Percentiles rank a stretch among this genome's conserved stretches.
These are phyloP conservation scores for Allomyces macrogynus DNA, from an alignment of 192 early-diverging fungal species.

Conservation along the genomic window DNA sequence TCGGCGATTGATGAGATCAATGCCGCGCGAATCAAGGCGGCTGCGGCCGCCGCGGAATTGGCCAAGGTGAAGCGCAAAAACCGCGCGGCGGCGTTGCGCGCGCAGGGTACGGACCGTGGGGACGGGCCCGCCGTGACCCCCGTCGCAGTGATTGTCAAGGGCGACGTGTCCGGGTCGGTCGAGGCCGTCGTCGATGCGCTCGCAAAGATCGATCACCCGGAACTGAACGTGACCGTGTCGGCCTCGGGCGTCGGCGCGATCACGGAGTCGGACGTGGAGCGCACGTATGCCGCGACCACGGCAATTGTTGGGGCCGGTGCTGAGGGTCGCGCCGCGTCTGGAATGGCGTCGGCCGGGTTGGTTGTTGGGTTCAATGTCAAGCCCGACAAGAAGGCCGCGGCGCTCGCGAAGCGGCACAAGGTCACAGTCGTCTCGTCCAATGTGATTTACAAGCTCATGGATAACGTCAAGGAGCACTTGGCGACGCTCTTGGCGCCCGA, in stretches of 20 bases:
- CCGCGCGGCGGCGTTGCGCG: background rate
- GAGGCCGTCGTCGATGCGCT: constrained; percentile 69
- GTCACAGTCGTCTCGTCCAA: constrained; percentile 51
- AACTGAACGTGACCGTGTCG: constrained; percentile 53
- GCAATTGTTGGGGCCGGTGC: background rate
- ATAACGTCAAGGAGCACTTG: constrained; percentile 64
- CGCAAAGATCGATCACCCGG: constrained; percentile 50
- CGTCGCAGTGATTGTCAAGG: constrained; percentile 22
- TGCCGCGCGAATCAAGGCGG: constrained; percentile 27
- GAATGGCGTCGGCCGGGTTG: background rate
- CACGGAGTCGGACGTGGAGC: constrained; percentile 64
- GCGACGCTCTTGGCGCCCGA: constrained; percentile 57
- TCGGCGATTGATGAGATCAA: constrained; percentile 56
- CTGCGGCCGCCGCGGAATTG: background rate
- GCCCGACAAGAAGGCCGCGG: constrained; percentile 47
- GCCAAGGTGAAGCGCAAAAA: background rate
- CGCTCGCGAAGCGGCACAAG: constrained; percentile 30
- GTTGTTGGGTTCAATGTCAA: constrained; percentile 82
- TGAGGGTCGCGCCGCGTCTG: background rate
- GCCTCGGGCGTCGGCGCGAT: constrained; percentile 66
- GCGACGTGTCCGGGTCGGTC: constrained; percentile 80
- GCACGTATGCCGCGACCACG: constrained; percentile 10
- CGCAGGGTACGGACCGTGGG: constrained; percentile 5
- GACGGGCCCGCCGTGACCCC: constrained; percentile 8
- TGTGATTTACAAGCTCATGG: constrained; percentile 86